Base-by-base conservation (phyloP, 345 rosid species). In the Geranium brycei region DNA sequence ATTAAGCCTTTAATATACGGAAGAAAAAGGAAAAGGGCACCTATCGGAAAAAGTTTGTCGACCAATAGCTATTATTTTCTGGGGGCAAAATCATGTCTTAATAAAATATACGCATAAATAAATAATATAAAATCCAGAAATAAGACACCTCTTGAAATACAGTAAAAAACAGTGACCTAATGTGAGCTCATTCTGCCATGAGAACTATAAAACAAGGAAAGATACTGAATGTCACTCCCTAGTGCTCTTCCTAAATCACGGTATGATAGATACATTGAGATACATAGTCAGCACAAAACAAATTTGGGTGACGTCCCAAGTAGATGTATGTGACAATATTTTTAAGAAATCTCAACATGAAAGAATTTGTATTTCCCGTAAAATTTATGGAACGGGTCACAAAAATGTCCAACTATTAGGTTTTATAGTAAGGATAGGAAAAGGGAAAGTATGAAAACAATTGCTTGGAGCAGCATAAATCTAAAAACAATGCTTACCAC, bases 401-500 rank as follows among this genome's bases (percentile, higher is more conserved):
- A 47, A 47, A 47, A 47, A 8, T 47, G 13, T 47, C 53, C 15
- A 47, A 47, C 53, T 13, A 47, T 47, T 47, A 47, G 15, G 14
- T 47, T 47, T 47, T 35, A 35, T 7, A 11, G 13, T 47, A 10
- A 47, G 53, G 13, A 11, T 47, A 47, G 11, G 53, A 47, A 47
- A 2, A 11, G 13, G 15, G 53, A 13, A 47, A 23, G 28, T 23
- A 47, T 47, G 14, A 47, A 47, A 47, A 8, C 13, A 47, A 47
- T 47, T 47, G 10, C 15, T 2, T 11, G 15, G 14, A 47, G 53
- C 53, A 47, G 53, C 15, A 47, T 47, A 3, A 47, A 2, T 47
- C 53, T 47, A 13, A 47, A 47, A 8, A 10, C 15, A 47, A 51
- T 59, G 74, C 97, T 84, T 81, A 92, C 98, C 91, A 92, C 98